A percentile compares a stretch with the other conserved stretches of the same genome.
Conservation (phyloP, 2,329 filamentous ascomycete genomes). For the Arachnopeziza araneosa region DNA sequence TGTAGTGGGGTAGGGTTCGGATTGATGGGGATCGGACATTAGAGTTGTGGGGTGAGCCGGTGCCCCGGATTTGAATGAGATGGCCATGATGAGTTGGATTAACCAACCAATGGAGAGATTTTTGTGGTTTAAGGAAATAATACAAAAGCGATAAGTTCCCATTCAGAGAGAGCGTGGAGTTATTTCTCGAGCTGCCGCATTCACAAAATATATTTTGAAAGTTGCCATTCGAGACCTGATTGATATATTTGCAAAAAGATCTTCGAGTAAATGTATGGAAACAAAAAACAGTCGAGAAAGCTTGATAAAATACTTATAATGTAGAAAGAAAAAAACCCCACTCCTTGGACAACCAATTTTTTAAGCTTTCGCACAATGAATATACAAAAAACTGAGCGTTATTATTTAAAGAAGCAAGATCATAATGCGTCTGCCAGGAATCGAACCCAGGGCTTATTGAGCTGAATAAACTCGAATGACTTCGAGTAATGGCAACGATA, state of each 20-base stretch:
- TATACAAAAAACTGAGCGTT: neutral
- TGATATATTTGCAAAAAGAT: no score
- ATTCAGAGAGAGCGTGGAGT: no score
- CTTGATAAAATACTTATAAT: no score
- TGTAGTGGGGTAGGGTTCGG: neutral
- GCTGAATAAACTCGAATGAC: neutral
- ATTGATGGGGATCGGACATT: neutral
- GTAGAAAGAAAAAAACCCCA: no score
- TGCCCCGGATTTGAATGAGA: neutral
- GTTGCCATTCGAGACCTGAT: no score
- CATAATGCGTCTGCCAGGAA: neutral
- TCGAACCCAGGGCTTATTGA: slow-evolving; percentile 1
- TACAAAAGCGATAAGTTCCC: neutral
- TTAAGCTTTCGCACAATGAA: no score
- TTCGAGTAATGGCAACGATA: neutral
- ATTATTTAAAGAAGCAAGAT: neutral
- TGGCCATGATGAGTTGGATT: neutral
- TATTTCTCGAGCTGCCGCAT: no score
- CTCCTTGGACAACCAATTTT: no score
- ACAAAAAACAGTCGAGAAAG: no score
- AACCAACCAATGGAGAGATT: neutral
- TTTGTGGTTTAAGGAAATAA: neutral
- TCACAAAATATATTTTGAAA: no score
- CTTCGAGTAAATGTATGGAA: no score
- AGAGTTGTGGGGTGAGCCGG: neutral